Base-by-base conservation (phyloP, 805 yeast species). In the Ogataea kodamae region DNA sequence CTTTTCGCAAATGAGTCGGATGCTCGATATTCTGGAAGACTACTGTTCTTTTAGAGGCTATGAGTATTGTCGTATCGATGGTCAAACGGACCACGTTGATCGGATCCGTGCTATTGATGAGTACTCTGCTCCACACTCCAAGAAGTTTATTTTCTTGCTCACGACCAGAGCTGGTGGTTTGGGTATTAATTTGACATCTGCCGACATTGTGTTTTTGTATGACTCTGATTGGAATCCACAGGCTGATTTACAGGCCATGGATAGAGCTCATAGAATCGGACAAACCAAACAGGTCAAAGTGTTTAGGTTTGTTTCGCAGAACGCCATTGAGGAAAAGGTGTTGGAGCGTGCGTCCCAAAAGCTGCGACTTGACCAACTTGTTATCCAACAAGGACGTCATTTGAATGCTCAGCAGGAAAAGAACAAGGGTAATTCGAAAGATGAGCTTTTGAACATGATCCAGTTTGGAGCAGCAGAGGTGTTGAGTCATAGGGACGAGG, bases 181-280 rank as follows among this genome's bases (percentile, higher is more conserved):
- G 55, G 94, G 94, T 60, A 83, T 83, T 50, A 83, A 83, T 53
- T 68, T 83, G 50, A 83, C 92, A 4, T 64, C 78, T n/a, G 92
- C 92, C 1, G 89, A 83, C 57, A 67, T 79, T 43, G 94, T 83
- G 28, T 72, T 83, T 3, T 58, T 83, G 27, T 83, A 67, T 53
- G 94, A 83, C 59, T 79, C 88, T 3, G 94, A 83, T 56, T 83
- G 94, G 94, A 83, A 83, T 47, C 94, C 94, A 1, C 94, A 83
- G 53, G 92, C 90, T 4, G 94, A 83, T 67, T 69, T 83, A 45
- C 94, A 83, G 59, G 90, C 90, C 1, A 83, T 83, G 92, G 94
- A 83, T 55, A 72, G 94, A 64, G 92, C 92, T 0, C 94, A 83
- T 59, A 73, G 94, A 68, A 83, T 83, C 53, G 94, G 94, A 5